Base-by-base conservation (phyloP, 768 basidiomycete species). In the Coprinopsis marcescibilis region DNA sequence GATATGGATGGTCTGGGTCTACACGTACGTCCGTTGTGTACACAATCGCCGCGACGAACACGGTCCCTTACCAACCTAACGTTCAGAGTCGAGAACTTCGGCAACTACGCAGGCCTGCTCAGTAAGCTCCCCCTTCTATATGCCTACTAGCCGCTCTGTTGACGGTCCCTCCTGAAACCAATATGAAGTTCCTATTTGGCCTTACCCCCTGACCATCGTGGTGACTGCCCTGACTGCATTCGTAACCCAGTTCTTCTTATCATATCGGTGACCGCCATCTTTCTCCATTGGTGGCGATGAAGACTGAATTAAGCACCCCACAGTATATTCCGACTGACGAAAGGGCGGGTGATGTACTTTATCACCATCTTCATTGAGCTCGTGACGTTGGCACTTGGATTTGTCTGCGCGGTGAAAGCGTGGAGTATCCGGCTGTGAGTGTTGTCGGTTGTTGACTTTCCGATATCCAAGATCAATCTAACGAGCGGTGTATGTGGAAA, bases 181-280 rank as follows among this genome's bases (percentile, higher is more conserved):
- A 1, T 23, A 0, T 40, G 3, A 46, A 73, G 72, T 55, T 27
- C 64, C 65, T 41, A 55, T 59, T 29, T 78, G 76, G 75, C 69
- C 70, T 5, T 71, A 73, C 35, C 68, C 69, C 2, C 70, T 75
- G 43, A 76, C 74, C 0, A 70, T 75, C 14, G 58, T 69, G 24
- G 69, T 65, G 1, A 75, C 69, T 12, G 61, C 70, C 2, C 55
- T 73, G 7, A 67, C 72, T 19, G 74, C 75, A 0, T 49, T 76
- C 27, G 58, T 73, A 19, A 75, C 75, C 0, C 77, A 78, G 45
- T 50, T 64, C 27, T 76, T 72, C 57, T 63, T 77, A 11, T 65
- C 61, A 1, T 62, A 69, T 50, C 66, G 75, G 73, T 54, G 3
- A 13, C 33, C 13, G 24, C 19, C 12, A 29, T 35, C 35, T 35